Base-by-base conservation (phyloP, 106 monocot species). In the Cymbidium sinense region DNA sequence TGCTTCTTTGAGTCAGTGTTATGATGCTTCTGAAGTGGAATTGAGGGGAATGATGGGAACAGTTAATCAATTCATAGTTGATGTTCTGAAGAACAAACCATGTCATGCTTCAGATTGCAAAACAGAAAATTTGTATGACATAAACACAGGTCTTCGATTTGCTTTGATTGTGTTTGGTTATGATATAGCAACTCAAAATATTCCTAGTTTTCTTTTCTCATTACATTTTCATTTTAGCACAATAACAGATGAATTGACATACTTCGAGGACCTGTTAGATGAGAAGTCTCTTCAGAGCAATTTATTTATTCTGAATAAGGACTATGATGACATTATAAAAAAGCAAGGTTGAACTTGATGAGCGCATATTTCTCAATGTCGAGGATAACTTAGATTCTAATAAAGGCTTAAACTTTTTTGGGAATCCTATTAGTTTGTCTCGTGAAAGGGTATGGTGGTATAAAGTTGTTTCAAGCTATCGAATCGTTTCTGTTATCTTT, bases 11-110 rank as follows among this genome's bases (percentile, higher is more conserved):
- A 94, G 88, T 82, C 85, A 87, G 21, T 89, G 58, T 17, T 90
- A 90, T 83, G 80, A 99, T 31, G 92, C 98, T 7, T 92, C 92
- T 15, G 98, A 99, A 86, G 88, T 86, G 79, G 92, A 87, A 31
- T 82, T 99, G 78, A 86, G 51, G 70, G 84, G 67, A 79, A 83
- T 85, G 55, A 76, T 90, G 70, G 94, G 89, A 43, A 88, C 82
- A 69, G 74, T 79, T 25, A 82, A 90, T 58, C 80, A 76, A 39
- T 69, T 92, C 34, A 95, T 99, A 67, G 76, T 64, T 15, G 90
- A 83, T 81, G 88, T 90, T 39, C 75, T 99, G 52, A 89, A 82
- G 70, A 94, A 83, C 80, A 87, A 92, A 67, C 86, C 87, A 20
- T 70, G 81, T 7, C 81, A 64, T 83, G 90, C 92, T 81, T 92